Evolutionary conservation across 768 basidiomycete species (phyloP), one percentile per base, ranked within the genome.

Genomic region (Lactifluus pinguis): DNA sequence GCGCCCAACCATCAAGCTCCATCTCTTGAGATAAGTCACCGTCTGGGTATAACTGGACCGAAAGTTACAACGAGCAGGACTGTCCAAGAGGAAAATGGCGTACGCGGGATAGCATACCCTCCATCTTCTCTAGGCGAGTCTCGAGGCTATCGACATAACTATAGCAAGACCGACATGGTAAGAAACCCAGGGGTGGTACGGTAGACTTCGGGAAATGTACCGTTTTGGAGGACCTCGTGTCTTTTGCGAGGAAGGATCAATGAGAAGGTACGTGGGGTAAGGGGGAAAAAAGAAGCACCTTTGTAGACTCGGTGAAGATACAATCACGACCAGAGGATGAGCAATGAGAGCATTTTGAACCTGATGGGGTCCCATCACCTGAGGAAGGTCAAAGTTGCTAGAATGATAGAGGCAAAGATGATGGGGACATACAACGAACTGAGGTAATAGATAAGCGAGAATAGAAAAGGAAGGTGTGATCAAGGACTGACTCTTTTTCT

Each of bases 71-170:
- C 39, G 47, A 21, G 3, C 1, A 29, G 30, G 29, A 7, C 1
- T 34, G 9, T 15, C 6, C 6, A 14, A 42, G 38, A 42, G 29
- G 14, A 11, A 11, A 5, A 9, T 3, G 44, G 55, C 63, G n/a
- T 51, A 66, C 65, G 21, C 59, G 64, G 0, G 59, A 57, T 32
- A 66, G 17, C 56, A 65, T 53, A 15, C 56, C 65, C 47, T 64
- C 63, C 65, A 66, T 66, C 25, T 66, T 66, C 42, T 66, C 63
- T 11, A 66, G 44, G 45, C 65, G 63, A 1, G 63, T 58, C 19
- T 66, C 65, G 25, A 66, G 60, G 17, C 59, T 66, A 19, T 66
- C 63, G 34, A 59, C 63, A 48, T 65, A 65, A 21, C 65, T 66
- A 36, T 2, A 14, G 25, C 25, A 25, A 25, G 25, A 25, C 25